Conservation (phyloP, 371 early-diverging fungal species). For the Mortierella sp. region DNA sequence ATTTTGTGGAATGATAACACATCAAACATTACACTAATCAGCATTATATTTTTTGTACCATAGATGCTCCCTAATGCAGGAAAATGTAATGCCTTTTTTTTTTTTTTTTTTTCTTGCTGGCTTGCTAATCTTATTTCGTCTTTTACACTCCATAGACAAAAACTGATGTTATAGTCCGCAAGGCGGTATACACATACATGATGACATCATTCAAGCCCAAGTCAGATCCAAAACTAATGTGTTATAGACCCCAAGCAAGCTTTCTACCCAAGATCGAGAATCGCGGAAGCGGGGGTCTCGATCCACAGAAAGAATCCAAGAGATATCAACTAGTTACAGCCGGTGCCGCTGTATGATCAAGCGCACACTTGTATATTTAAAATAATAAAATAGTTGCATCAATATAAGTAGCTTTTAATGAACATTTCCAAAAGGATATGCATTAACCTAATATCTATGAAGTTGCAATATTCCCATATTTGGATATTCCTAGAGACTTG, state of each 20-base stretch:
- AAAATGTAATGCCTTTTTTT: conserved; percentile 4
- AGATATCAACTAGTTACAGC: background rate
- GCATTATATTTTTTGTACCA: background rate
- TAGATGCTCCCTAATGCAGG: conserved; percentile 27
- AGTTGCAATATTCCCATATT: too few species aligned
- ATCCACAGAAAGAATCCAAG: conserved; percentile 22
- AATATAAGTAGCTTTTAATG: background rate
- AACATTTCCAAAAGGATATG: too few species aligned
- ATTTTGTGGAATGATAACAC: background rate
- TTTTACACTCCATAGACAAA: conserved; percentile 4
- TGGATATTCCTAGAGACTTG: too few species aligned
- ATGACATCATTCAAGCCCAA: conserved; percentile 4
- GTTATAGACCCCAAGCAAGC: conserved; percentile 26
- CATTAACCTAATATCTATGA: too few species aligned
- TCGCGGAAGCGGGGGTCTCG: conserved; percentile 5
- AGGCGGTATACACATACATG: conserved; percentile 10
- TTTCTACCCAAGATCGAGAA: conserved; percentile 21
- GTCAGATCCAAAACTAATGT: background rate
- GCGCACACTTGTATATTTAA: background rate
- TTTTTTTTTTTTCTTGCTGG: background rate
- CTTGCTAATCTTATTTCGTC: background rate
- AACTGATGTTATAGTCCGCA: conserved; percentile 13
- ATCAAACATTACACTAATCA: background rate
- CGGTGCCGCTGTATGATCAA: background rate
- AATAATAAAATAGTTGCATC: background rate